These are phyloP conservation scores for Fusarium nodosum DNA, from an alignment of 2,329 filamentous ascomycete species.

Conservation along the genomic window DNA sequence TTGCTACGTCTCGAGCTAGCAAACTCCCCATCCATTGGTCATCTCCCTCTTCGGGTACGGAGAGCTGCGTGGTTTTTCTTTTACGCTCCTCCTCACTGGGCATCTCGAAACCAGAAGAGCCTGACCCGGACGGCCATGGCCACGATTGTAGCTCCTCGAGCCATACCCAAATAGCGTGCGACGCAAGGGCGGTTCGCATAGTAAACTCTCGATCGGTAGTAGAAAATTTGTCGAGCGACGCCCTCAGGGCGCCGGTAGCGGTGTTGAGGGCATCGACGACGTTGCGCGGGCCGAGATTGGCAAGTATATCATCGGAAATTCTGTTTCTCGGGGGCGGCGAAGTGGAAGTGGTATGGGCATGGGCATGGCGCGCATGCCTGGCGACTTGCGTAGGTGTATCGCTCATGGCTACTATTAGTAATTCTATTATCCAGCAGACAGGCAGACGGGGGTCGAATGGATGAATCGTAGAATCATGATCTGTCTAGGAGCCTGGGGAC, in stretches of 20 bases:
- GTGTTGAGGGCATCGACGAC: constrained; percentile 72
- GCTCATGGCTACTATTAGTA: constrained; percentile 50
- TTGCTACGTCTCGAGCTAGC: constrained; percentile 70
- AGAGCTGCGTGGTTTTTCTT: constrained; percentile 53
- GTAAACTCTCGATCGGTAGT: constrained; percentile 78
- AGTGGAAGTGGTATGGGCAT: constrained; percentile 35
- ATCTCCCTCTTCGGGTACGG: constrained; percentile 43
- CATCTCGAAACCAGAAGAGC: constrained; percentile 68
- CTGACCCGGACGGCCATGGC: constrained; percentile 67
- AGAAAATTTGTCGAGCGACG: constrained; percentile 73
- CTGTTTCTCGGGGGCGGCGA: constrained; percentile 63
- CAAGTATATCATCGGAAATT: constrained; percentile 70
- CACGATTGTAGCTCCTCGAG: constrained; percentile 75
- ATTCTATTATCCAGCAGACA: constrained; percentile 37
- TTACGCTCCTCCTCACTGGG: constrained; percentile 58
- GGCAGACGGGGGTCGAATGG: constrained; percentile 32
- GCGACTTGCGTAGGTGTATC: constrained; percentile 52
- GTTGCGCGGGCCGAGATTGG: constrained; percentile 70
- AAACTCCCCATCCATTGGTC: constrained; percentile 77
- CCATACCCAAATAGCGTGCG: constrained; percentile 80
- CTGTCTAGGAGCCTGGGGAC: constrained; percentile 50
- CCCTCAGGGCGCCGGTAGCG: constrained; percentile 65
- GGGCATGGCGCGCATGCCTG: constrained; percentile 52
- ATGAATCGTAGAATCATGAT: constrained; percentile 48
- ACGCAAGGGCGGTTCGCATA: constrained; percentile 76